Percentiles rank a stretch among this genome's conserved stretches.
Conservation (phyloP, 2,329 filamentous ascomycete species). For the Aciculosporium take region DNA sequence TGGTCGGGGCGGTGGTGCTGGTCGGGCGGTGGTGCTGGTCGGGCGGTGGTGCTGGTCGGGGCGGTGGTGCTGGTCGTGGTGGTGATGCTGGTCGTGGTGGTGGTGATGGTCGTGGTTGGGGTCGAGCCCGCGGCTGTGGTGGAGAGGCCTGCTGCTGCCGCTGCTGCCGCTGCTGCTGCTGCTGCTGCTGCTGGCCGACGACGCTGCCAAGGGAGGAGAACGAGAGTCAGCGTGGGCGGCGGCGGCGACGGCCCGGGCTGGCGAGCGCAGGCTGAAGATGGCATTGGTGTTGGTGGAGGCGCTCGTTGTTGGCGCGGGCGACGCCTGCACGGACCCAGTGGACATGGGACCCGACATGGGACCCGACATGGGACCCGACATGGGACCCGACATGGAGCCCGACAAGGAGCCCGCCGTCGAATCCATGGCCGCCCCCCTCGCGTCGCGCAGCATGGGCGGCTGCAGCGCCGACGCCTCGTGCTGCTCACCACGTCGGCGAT, state of each 20-base stretch:
- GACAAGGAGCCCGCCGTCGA: background rate
- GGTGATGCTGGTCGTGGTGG: slow-evolving; percentile 2
- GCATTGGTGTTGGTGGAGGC: slow-evolving; percentile 1
- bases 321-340: background rate
- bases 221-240: slow-evolving; percentile 24
- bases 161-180: slow-evolving; percentile 16
- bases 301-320: slow-evolving; percentile 1
- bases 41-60: slow-evolving; percentile 12
- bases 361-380: too few relatives aligned
- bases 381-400: too few relatives aligned
- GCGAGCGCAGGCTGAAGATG: slow-evolving; percentile 35
- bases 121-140: slow-evolving; percentile 14
- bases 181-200: slow-evolving; percentile 12
- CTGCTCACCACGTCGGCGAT: too few relatives aligned
- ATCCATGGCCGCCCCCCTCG: slow-evolving; percentile 23
- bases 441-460: slow-evolving; percentile 29
- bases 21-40: too few relatives aligned
- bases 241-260: slow-evolving; percentile 22
- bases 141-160: slow-evolving; percentile 15
- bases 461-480: slow-evolving; percentile 7
- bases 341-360: too few relatives aligned
- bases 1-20: too few relatives aligned
- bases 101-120: slow-evolving; percentile 13
- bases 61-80: background rate
- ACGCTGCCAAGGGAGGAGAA: slow-evolving; percentile 17